These are phyloP conservation scores for Russula lepida DNA, from an alignment of 768 basidiomycete species.

Conservation along the genomic window DNA sequence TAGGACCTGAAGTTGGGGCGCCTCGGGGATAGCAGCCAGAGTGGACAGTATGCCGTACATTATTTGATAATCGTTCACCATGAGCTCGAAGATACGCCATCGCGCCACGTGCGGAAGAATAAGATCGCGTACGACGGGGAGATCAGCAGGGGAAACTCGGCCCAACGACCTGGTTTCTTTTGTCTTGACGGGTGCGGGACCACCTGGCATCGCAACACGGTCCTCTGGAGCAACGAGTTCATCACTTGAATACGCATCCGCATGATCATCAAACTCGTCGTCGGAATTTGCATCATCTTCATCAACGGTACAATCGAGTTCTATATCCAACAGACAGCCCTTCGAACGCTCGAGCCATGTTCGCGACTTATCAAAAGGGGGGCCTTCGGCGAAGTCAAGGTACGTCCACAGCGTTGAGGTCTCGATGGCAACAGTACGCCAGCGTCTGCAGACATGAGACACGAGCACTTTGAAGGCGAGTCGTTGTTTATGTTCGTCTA, in stretches of 20 bases:
- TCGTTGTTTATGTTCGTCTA: background rate
- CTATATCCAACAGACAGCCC: constrained; percentile 45
- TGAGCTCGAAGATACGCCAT: constrained; percentile 46
- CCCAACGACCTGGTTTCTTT: background rate
- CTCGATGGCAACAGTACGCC: constrained; percentile 46
- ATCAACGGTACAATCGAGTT: constrained; percentile 30
- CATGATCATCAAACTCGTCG: constrained; percentile 11
- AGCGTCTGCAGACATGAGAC: constrained; percentile 54
- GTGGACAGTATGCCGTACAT: constrained; percentile 41
- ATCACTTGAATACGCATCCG: background rate
- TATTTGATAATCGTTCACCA: constrained; percentile 35
- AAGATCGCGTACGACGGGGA: constrained; percentile 27
- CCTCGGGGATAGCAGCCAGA: constrained; percentile 37
- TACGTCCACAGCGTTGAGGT: constrained; percentile 50
- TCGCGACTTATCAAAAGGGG: constrained; percentile 37
- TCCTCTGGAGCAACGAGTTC: constrained; percentile 14
- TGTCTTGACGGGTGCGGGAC: constrained; percentile 8
- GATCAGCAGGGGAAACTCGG: constrained; percentile 20
- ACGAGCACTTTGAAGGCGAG: constrained; percentile 44
- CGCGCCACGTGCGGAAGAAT: constrained; percentile 45
- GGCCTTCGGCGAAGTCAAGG: constrained; percentile 34
- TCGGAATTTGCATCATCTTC: constrained; percentile 20
- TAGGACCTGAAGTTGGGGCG: constrained; percentile 47
- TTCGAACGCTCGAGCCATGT: constrained; percentile 47
- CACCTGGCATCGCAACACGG: constrained; percentile 16